A percentile compares a stretch with the other conserved stretches of the same genome.
Evolutionary conservation across 2,329 filamentous ascomycete species (phyloP).

Genomic region (Tolypocladium cylindrosporum): DNA sequence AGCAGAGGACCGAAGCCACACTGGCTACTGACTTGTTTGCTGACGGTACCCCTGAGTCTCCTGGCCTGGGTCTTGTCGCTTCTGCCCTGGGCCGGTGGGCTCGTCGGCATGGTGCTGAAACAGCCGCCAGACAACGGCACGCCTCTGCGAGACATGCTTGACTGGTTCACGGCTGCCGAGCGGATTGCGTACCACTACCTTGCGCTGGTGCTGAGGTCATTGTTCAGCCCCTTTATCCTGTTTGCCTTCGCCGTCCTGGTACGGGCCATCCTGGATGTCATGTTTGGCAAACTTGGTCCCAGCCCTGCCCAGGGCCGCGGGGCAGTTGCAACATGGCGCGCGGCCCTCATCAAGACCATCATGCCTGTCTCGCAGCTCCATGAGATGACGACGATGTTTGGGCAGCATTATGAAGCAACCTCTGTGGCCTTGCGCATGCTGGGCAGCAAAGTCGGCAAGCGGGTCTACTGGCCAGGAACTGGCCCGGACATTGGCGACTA

Average conservation of each 20-base stretch:
- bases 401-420: slow-evolving; percentile 44
- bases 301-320: slow-evolving; percentile 18
- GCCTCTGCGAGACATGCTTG: slow-evolving; percentile 29
- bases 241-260: slow-evolving; percentile 31
- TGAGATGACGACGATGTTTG: slow-evolving; percentile 39
- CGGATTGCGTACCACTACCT: slow-evolving; percentile 41
- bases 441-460: slow-evolving; percentile 40
- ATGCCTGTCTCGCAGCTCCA: slow-evolving; percentile 33
- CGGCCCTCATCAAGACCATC: slow-evolving; percentile 31
- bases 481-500: slow-evolving; percentile 44
- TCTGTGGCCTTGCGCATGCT: slow-evolving; percentile 38
- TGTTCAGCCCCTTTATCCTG: slow-evolving; percentile 32
- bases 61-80: slow-evolving; percentile 30
- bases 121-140: slow-evolving; percentile 21
- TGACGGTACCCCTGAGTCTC: slow-evolving; percentile 31
- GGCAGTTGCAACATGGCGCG: slow-evolving; percentile 31
- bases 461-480: slow-evolving; percentile 48
- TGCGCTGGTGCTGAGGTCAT: slow-evolving; percentile 29
- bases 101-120: slow-evolving; percentile 33
- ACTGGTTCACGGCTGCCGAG: slow-evolving; percentile 37
- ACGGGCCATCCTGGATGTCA: slow-evolving; percentile 27
- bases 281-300: slow-evolving; percentile 27
- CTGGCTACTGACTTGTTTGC: slow-evolving; percentile 30
- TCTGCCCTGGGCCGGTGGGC: slow-evolving; percentile 32
- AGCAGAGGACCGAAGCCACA: slow-evolving; percentile 30